Percentiles rank a stretch among this genome's conserved stretches.
phyloP scores from a whole-genome alignment of 805 yeast species.

The Kazachstania viticola region DNA sequence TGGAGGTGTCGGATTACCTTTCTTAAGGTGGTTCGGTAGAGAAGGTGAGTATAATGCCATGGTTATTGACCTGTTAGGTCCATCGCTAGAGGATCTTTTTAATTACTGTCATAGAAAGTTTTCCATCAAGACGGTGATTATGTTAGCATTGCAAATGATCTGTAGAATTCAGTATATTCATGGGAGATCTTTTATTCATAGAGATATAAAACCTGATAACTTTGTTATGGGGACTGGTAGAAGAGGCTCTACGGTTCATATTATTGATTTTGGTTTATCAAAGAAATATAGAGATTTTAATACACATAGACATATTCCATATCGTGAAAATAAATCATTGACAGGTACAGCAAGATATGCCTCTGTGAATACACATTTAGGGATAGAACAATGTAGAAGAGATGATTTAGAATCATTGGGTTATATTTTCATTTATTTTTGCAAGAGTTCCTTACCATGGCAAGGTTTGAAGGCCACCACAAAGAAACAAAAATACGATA shows the following conservation, averaged over 20 bases:
- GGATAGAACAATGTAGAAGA: slow-evolving; percentile 92
- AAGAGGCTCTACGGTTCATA: slow-evolving; percentile 91
- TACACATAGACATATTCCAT: slow-evolving; percentile 91
- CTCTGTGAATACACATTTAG: slow-evolving; percentile 88
- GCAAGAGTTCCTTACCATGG: slow-evolving; percentile 97
- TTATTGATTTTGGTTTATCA: slow-evolving; percentile 89
- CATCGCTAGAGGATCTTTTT: slow-evolving; percentile 88
- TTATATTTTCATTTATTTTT: slow-evolving; percentile 86
- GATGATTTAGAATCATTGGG: slow-evolving; percentile 95
- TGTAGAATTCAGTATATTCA: slow-evolving; percentile 93
- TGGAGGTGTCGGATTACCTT: slow-evolving; percentile 97
- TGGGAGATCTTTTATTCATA: slow-evolving; percentile 82
- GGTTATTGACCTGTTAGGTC: slow-evolving; percentile 94
- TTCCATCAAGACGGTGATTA: slow-evolving; percentile 83
- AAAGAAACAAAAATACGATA: slow-evolving; percentile 94
- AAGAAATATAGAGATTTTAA: slow-evolving; percentile 92
- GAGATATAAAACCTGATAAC: slow-evolving; percentile 83
- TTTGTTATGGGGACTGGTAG: slow-evolving; percentile 83
- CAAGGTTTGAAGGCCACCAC: slow-evolving; percentile 97
- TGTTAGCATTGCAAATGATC: slow-evolving; percentile 88
- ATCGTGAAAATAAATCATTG: slow-evolving; percentile 89
- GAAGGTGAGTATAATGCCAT: slow-evolving; percentile 95
- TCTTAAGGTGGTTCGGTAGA: slow-evolving; percentile 93
- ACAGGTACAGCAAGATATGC: slow-evolving; percentile 99
- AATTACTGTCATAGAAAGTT: slow-evolving; percentile 93